phyloP scores from a whole-genome alignment of 75 land plant genomes.

The Sequoia sempervirens region DNA sequence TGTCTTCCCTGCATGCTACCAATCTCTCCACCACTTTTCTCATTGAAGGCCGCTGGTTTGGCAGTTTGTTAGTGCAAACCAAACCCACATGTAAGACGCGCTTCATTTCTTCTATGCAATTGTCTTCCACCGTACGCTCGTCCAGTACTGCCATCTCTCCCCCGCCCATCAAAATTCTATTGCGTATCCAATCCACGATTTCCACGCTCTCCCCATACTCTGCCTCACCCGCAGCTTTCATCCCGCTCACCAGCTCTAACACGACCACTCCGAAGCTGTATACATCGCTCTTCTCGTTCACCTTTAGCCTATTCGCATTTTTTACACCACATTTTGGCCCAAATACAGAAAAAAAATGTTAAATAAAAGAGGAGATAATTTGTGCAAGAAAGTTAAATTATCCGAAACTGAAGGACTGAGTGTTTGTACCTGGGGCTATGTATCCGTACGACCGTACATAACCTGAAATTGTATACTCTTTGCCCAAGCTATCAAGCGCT shows the following conservation, averaged over 20 bases:
- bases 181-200: conserved; percentile 29
- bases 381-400: not conserved
- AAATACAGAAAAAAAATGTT: not conserved
- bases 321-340: conserved; percentile 13
- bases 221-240: conserved; percentile 14
- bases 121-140: not conserved
- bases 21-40: not conserved
- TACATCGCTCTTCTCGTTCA: conserved; percentile 35
- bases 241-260: conserved; percentile 33
- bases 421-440: too few relatives aligned
- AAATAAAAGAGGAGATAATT: not conserved
- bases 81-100: not conserved
- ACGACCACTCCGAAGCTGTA: conserved; percentile 47
- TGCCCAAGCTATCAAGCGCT: not conserved
- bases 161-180: not conserved
- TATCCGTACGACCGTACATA: too few relatives aligned
- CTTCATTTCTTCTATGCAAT: not conserved
- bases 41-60: not conserved
- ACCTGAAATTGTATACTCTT: not conserved
- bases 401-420: too few relatives aligned
- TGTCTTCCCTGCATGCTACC: too few relatives aligned
- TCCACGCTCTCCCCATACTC: conserved; percentile 26
- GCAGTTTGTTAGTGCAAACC: not conserved
- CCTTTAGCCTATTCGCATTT: conserved; percentile 25
- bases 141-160: not conserved